A percentile compares a stretch with the other conserved stretches of the same genome.
phyloP scores from a whole-genome alignment of 2,329 filamentous ascomycete genomes.

The Fusarium albosuccineum region DNA sequence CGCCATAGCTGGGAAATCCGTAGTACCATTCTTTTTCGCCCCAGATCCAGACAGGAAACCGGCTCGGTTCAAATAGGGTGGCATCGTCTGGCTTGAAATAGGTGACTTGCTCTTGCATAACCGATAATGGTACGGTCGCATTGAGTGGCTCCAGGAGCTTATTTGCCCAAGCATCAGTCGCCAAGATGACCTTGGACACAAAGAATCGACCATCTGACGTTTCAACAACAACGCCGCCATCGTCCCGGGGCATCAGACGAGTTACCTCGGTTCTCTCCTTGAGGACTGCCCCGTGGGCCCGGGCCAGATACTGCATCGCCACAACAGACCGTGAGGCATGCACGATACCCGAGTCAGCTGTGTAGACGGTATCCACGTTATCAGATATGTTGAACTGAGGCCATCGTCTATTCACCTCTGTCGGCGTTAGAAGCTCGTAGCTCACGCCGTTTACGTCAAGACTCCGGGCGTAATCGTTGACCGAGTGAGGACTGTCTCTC shows the following conservation, averaged over 20 bases:
- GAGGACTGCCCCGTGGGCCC: slow-evolving; percentile 17
- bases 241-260: neutral
- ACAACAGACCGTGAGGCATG: slow-evolving; percentile 34
- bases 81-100: slow-evolving; percentile 33
- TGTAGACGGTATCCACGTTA: slow-evolving; percentile 38
- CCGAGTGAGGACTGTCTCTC: neutral
- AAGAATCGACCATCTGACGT: slow-evolving; percentile 18
- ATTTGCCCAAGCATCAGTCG: slow-evolving; percentile 35
- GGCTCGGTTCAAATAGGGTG: neutral
- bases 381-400: slow-evolving; percentile 35
- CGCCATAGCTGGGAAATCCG: slow-evolving; percentile 32
- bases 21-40: slow-evolving; percentile 21
- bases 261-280: slow-evolving; percentile 26
- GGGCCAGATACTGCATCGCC: slow-evolving; percentile 32
- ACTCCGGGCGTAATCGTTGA: slow-evolving; percentile 10
- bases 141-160: slow-evolving; percentile 29
- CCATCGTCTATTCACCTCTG: slow-evolving; percentile 33
- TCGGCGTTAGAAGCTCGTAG: slow-evolving; percentile 36
- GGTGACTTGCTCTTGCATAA: slow-evolving; percentile 43
- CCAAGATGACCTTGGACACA: slow-evolving; percentile 27
- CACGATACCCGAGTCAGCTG: slow-evolving; percentile 40
- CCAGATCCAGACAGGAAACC: slow-evolving; percentile 39
- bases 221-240: slow-evolving; percentile 18
- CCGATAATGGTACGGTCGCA: slow-evolving; percentile 22
- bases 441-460: slow-evolving; percentile 28